Evolutionary conservation across 2,329 filamentous ascomycete species (phyloP).

Genomic region (Nemania sp.): DNA sequence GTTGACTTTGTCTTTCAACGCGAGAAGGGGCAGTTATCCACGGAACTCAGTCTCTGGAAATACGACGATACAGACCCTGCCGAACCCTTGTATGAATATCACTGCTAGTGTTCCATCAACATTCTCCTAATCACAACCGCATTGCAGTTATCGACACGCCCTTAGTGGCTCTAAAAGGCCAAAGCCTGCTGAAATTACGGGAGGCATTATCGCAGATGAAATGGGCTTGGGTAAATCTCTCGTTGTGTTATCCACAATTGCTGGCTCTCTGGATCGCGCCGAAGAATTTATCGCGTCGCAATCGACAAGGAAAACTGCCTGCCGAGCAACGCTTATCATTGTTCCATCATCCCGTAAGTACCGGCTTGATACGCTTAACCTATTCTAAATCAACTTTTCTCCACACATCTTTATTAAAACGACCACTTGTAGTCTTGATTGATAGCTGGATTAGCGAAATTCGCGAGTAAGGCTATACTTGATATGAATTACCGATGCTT

Average conservation of each 20-base stretch:
- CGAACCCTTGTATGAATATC: conserved; percentile 8
- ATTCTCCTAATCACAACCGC: neutral
- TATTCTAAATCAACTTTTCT: no score
- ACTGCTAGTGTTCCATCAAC: neutral
- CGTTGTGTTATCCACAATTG: conserved; percentile 14
- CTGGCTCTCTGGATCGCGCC: conserved; percentile 10
- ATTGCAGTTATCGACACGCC: conserved; percentile 16
- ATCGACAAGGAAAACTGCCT: neutral
- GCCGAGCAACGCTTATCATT: conserved; percentile 16
- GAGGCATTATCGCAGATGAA: conserved; percentile 25
- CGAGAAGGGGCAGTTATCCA: conserved; percentile 7
- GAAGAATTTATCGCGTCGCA: conserved; percentile 4
- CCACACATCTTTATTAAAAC: no score
- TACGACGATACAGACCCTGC: conserved; percentile 8
- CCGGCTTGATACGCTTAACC: neutral
- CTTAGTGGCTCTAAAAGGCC: conserved; percentile 14
- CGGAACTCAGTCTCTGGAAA: conserved; percentile 15
- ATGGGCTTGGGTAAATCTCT: conserved; percentile 25
- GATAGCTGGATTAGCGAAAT: conserved; percentile 22
- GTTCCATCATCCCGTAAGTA: conserved; percentile 18
- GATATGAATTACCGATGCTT: neutral
- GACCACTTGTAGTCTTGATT: conserved; percentile 9
- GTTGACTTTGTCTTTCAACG: conserved; percentile 20
- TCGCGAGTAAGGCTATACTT: conserved; percentile 11
- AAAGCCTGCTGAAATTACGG: conserved; percentile 12